Evolutionary conservation across 176 grass and related monocot species (phyloP).

Genomic region (Oryza longistaminata): DNA sequence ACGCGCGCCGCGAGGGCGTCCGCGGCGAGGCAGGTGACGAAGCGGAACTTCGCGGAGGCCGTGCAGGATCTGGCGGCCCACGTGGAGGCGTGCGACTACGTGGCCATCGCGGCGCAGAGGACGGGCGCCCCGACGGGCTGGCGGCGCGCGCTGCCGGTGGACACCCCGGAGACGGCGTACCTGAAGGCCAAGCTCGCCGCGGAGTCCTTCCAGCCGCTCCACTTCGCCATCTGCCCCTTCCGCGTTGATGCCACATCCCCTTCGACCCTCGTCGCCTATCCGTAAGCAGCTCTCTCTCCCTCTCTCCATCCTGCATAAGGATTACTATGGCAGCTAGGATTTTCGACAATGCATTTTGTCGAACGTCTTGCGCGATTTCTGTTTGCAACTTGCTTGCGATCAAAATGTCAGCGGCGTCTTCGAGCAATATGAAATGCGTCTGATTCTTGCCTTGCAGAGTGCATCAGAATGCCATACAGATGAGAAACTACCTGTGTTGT

Average conservation of each 20-base stretch:
- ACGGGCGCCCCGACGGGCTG: constrained; percentile 53
- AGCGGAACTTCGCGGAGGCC: constrained; percentile 65
- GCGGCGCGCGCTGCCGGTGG: constrained; percentile 61
- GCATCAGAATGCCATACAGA: background rate
- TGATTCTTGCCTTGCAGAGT: background rate
- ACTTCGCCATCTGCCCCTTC: constrained; percentile 85
- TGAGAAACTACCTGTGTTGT: background rate
- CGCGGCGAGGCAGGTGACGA: constrained; percentile 72
- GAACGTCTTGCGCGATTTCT: background rate
- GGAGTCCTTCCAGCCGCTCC: constrained; percentile 79
- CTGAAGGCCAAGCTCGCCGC: constrained; percentile 77
- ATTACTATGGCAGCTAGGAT: background rate
- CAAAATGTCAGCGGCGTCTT: background rate
- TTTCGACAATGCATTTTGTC: background rate
- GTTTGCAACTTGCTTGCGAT: background rate
- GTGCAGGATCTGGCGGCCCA: constrained; percentile 51
- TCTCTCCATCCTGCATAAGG: background rate
- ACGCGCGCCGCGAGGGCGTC: constrained; percentile 17
- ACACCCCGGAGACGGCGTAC: constrained; percentile 81
- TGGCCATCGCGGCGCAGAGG: constrained; percentile 54
- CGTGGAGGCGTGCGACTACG: constrained; percentile 59
- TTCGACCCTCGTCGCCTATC: constrained; percentile 59
- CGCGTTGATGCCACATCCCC: constrained; percentile 34
- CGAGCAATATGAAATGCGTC: background rate
- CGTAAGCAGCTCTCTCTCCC: constrained; percentile 42